Evolutionary conservation across 805 yeast genomes (phyloP).

Genomic region (Candida chauliodis): DNA sequence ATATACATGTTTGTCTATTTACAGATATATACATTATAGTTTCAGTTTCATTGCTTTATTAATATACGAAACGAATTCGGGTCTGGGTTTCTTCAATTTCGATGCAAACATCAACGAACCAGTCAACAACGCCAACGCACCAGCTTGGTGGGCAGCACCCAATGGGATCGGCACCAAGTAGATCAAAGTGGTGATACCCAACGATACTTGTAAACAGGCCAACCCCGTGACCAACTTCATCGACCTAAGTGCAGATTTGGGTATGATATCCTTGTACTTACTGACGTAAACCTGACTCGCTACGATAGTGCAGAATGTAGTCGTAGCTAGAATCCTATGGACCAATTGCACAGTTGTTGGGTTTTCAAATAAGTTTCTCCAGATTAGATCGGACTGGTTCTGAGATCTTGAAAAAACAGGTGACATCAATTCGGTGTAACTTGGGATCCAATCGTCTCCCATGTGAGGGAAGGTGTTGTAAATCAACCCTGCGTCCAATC

Average conservation of each 20-base stretch:
- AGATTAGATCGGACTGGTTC: slow-evolving; percentile 71
- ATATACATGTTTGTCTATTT: slow-evolving; percentile 1
- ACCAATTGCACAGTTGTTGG: slow-evolving; percentile 93
- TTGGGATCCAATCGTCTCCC: slow-evolving; percentile 84
- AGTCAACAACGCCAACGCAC: slow-evolving; percentile 86
- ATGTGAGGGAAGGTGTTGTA: slow-evolving; percentile 95
- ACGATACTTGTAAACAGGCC: slow-evolving; percentile 74
- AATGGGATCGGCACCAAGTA: slow-evolving; percentile 89
- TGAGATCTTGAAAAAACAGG: slow-evolving; percentile 63
- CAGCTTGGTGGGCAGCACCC: slow-evolving; percentile 97
- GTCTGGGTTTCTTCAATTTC: slow-evolving; percentile 35
- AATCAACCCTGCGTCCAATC: slow-evolving; percentile 94
- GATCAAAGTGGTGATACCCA: slow-evolving; percentile 83
- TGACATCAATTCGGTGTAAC: slow-evolving; percentile 72
- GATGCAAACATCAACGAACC: slow-evolving; percentile 54
- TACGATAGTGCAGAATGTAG: slow-evolving; percentile 70
- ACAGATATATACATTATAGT: slow-evolving; percentile 8
- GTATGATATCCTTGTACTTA: slow-evolving; percentile 47
- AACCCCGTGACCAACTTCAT: slow-evolving; percentile 76
- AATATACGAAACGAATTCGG: slow-evolving; percentile 28
- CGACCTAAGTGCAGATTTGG: slow-evolving; percentile 54
- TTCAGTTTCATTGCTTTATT: slow-evolving; percentile 28
- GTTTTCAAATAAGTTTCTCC: slow-evolving; percentile 93
- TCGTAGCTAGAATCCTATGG: slow-evolving; percentile 80
- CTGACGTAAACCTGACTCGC: slow-evolving; percentile 69